These are phyloP conservation scores for Bonnemaisonia californica DNA, from an alignment of 31 red algal species.

Conservation along the genomic window DNA sequence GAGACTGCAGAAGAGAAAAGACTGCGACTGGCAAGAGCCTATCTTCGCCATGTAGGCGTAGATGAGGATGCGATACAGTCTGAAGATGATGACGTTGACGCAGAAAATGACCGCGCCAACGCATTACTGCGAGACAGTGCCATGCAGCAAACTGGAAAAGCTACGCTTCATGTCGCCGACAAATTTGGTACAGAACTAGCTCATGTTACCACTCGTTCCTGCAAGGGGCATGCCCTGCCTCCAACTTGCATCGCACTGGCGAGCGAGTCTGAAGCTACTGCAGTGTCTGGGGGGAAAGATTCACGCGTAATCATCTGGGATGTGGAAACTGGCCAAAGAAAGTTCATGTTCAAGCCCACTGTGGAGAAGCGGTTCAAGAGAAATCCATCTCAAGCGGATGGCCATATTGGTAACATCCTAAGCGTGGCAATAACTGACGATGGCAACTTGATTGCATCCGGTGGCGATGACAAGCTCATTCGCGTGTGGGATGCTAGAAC, in stretches of 20 bases:
- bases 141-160: conserved; percentile 20
- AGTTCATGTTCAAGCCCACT: conserved; percentile 32
- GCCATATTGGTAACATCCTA: conserved; percentile 66
- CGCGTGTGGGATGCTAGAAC: conserved; percentile 84
- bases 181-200: neutral
- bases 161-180: conserved; percentile 46
- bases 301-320: conserved; percentile 78
- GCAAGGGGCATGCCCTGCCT: conserved; percentile 58
- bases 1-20: conserved; percentile 73
- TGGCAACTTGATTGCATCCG: conserved; percentile 66
- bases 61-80: conserved; percentile 53
- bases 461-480: conserved; percentile 78
- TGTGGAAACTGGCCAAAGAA: conserved; percentile 51
- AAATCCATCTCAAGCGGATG: conserved; percentile 42
- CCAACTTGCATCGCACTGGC: conserved; percentile 75
- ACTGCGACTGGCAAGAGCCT: conserved; percentile 59
- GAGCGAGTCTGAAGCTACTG: conserved; percentile 27
- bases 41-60: conserved; percentile 68
- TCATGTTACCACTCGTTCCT: neutral
- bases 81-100: conserved; percentile 25
- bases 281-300: conserved; percentile 88
- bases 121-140: conserved; percentile 40
- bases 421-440: conserved; percentile 79
- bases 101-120: conserved; percentile 15
- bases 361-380: conserved; percentile 12